These are phyloP conservation scores for Leccinum subgranulosum DNA, from an alignment of 768 basidiomycete species.

Conservation along the genomic window DNA sequence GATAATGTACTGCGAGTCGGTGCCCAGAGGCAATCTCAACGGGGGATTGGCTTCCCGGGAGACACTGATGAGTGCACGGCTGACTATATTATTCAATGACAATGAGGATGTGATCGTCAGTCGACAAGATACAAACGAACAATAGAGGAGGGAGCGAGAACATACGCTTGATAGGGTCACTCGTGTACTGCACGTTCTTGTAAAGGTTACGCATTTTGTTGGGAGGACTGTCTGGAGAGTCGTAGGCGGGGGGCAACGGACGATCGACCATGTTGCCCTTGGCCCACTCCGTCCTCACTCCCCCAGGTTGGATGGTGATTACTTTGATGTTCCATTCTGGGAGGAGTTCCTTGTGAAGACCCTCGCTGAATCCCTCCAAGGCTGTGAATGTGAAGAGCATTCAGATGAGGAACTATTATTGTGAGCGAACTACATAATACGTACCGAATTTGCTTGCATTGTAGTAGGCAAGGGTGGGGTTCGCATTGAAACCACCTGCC, in stretches of 20 bases:
- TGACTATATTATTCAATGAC: constrained; percentile 16
- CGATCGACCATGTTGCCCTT: constrained; percentile 18
- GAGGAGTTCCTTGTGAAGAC: constrained; percentile 19
- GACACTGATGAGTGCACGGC: constrained; percentile 13
- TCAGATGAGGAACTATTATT: not conserved
- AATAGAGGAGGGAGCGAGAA: not conserved
- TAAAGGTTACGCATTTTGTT: constrained; percentile 9
- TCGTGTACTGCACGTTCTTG: not conserved
- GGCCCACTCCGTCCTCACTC: constrained; percentile 18
- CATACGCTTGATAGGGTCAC: constrained; percentile 15
- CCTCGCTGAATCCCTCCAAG: constrained; percentile 26
- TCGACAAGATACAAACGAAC: not conserved
- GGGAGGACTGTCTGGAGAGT: constrained; percentile 12
- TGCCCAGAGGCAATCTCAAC: constrained; percentile 19
- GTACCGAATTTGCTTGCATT: constrained; percentile 24
- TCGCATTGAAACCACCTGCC: constrained; percentile 14
- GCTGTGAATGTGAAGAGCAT: constrained; percentile 10
- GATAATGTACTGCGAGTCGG: constrained; percentile 16
- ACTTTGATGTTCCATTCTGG: constrained; percentile 29
- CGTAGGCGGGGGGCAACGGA: constrained; percentile 15
- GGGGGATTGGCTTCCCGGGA: constrained; percentile 20
- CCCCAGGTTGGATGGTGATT: constrained; percentile 20
- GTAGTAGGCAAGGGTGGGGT: constrained; percentile 19
- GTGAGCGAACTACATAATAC: not conserved
- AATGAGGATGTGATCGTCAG: not conserved